Evolutionary conservation across 1,284 basidiomycete species (phyloP), one percentile per base, ranked within the genome.

Genomic region (Ceratobasidium sp.): DNA sequence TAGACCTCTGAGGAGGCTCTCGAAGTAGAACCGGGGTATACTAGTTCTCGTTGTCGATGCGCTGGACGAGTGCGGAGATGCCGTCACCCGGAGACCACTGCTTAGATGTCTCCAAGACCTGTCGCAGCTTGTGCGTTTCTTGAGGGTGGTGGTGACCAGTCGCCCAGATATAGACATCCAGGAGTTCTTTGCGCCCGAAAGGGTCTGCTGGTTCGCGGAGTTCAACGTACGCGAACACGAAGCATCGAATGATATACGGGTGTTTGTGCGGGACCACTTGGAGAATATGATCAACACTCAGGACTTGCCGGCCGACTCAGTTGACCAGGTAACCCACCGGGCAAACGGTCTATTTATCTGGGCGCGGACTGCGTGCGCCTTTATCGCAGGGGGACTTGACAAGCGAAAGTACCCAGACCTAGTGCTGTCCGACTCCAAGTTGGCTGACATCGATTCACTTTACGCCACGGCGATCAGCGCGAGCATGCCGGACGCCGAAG

Each of bases 121-220:
- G 33, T 64, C 26, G 7, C 26, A 39, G 28, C 61, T 63, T 40
- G 67, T 44, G 26, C 26, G 33, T 1, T 39, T 20, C 0, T 28
- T 78, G 23, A 55, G 46, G 20, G 20, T 72, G 26, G 20, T 78
- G 28, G 69, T 78, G 18, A 78, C 77, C 6, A 78, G 77, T 28
- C 77, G 77, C 6, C 66, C 67, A n/a, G 68, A 70, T 13, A 7
- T 26, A 23, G 40, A 58, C 12, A 46, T 78, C 9, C 46, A 42
- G 56, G 10, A 23, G 12, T 39, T n/a, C n/a, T 71, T 71, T 28
- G 39, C 4, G 10, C 28, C 4, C 26, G n/a, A n/a, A 28, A 3
- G 3, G 55, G 7, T 56, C 6, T 20, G 18, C 26, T 49, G 39
- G 23, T 7, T 12, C 20, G 18, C 60, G 39, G 28, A 28, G 23